Base-by-base conservation (phyloP, 345 rosid species). In the Arabis hirsuta region DNA sequence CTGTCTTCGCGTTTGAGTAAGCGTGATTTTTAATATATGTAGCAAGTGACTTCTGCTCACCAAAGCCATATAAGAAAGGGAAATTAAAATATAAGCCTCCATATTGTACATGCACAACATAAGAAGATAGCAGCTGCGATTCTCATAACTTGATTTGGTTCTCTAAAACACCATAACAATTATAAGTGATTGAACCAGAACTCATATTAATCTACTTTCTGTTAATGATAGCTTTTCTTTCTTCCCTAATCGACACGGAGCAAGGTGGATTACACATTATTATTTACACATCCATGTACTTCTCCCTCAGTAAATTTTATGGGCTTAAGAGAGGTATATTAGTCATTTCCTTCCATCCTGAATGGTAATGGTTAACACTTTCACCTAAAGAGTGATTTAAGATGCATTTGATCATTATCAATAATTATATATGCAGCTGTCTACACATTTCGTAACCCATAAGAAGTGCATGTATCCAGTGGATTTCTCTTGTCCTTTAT, bases 1-100 rank as follows among this genome's bases (percentile, higher is more conserved):
- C 97, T 12, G 97, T 95, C 87, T 87, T 95, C 7, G 94, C 96
- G 78, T 95, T 95, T 31, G 88, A 88, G 86, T 73, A 90, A 29
- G 94, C 90, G 69, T 85, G 78, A 3, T 69, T 87, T 76, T 85
- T 84, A 50, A 95, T 86, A 79, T 95, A 95, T 12, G 94, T 76
- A 82, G 97, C 99, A 80, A 95, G 93, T 20, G 97, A 88, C 65
- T 79, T 86, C 99, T 90, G 88, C 73, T 72, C 66, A 69, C 9
- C 69, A 67, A 68, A 75, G 13, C 7, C 39, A 62, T n/a, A 69
- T 43, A 55, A 61, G 45, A 14, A 42, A 32, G 32, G n/a, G 38
- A 50, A 6, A 66, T 38, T 36, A 20, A 3, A 36, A 12, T 38
- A 73, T 53, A 57, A 67, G 14, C 24, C 42, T 43, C 48, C 64